phyloP scores from a whole-genome alignment of 371 early-diverging fungal genomes.

The Caulochytrium protostelioides region DNA sequence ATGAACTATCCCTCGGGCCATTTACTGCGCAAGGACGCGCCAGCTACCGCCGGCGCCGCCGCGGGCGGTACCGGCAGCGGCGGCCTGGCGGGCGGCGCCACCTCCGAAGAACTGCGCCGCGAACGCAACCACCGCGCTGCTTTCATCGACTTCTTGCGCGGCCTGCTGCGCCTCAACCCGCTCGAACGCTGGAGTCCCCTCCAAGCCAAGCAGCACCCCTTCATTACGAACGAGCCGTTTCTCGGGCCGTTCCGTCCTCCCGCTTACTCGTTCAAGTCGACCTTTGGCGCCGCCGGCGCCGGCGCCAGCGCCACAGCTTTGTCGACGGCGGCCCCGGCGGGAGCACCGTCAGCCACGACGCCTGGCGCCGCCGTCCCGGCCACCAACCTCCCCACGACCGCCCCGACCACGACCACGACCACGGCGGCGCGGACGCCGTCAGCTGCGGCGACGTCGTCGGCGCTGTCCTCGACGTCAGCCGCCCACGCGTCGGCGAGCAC shows the following conservation, averaged over 20 bases:
- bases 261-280: constrained; percentile 1
- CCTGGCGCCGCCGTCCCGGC: not conserved
- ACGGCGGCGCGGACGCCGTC: not conserved
- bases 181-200: constrained; percentile 80
- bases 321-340: not conserved
- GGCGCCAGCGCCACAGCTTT: no score
- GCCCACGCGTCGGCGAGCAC: no score
- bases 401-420: not conserved
- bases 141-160: constrained; percentile 69
- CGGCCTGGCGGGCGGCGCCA: no score
- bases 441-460: not conserved
- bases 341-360: not conserved
- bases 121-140: no score
- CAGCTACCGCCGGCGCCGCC: no score
- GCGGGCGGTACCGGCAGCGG: no score
- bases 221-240: constrained; percentile 70
- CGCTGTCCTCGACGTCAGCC: not conserved
- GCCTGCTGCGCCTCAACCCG: constrained; percentile 69
- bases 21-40: no score
- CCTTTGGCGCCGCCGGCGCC: not conserved
- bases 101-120: no score
- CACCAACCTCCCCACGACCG: not conserved
- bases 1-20: constrained; percentile 57
- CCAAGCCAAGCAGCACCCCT: constrained; percentile 81
- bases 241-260: constrained; percentile 14